These are phyloP conservation scores for Rhodamnia rubescens DNA, from an alignment of 345 rosid genomes.

Conservation along the genomic window DNA sequence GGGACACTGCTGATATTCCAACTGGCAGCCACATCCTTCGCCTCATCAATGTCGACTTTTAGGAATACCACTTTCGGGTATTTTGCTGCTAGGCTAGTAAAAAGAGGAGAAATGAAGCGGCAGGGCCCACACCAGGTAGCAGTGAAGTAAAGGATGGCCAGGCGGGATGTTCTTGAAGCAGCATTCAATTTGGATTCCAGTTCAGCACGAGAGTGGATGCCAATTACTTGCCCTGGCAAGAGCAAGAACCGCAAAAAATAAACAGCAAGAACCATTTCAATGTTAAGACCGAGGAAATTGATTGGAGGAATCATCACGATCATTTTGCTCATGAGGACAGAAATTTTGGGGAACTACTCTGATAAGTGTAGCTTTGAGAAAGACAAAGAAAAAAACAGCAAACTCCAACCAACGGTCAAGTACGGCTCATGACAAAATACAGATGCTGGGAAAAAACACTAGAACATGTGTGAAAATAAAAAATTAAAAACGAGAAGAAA, in stretches of 20 bases:
- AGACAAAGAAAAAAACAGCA: background rate
- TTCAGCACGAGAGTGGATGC: constrained; percentile 52
- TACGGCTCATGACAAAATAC: background rate
- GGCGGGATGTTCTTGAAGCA: constrained; percentile 57
- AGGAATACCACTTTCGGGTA: constrained; percentile 61
- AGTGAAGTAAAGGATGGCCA: constrained; percentile 73
- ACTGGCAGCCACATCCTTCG: constrained; percentile 38
- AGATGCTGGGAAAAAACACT: background rate
- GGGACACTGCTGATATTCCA: constrained; percentile 85
- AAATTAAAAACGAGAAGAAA: background rate
- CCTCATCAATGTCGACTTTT: constrained; percentile 72
- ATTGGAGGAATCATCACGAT: background rate
- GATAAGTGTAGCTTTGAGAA: background rate
- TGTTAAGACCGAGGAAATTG: background rate
- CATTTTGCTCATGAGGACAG: background rate
- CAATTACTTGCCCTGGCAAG: constrained; percentile 57
- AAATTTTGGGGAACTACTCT: background rate
- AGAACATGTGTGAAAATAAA: background rate
- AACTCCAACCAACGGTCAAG: background rate
- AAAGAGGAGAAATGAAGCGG: constrained; percentile 77
- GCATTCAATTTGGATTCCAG: constrained; percentile 60
- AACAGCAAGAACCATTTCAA: background rate
- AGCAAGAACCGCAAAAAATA: background rate
- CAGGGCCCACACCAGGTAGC: constrained; percentile 97
- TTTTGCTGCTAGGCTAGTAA: constrained; percentile 57